Base-by-base conservation (phyloP, 345 rosid species). In the Lagerstroemia speciosa region DNA sequence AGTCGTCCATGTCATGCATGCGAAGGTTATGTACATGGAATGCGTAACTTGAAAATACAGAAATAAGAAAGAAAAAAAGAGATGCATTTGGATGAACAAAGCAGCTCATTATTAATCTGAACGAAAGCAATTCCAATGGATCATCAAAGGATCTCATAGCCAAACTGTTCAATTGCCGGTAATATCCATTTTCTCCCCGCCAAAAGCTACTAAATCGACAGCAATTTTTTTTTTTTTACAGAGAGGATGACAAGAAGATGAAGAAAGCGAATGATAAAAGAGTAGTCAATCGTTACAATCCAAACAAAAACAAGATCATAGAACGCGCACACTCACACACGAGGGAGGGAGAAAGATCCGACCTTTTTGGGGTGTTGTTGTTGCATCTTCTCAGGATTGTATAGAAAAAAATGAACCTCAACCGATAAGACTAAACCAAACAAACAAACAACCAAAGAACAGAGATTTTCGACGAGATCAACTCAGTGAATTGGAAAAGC, bases 321-420 rank as follows among this genome's bases (percentile, higher is more conserved):
- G 60, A 24, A 53, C 14, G 60, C 29, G 29, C 11, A 10, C 26
- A 24, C 3, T n/a, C n/a, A 24, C 3, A 53, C n/a, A 24, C 2
- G 60, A 22, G 29, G 60, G 14, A 3, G 6, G 30, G 12, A 24
- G 30, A 53, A 53, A n/a, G 60, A 24, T 8, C 29, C 60, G 24
- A 75, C 78, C 78, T 75, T 75, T 48, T 71, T 75, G 11, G 64
- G 63, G 40, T 75, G 74, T 30, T 71, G 64, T 50, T 67, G 71
- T 67, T 67, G 78, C 78, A 75, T 75, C 58, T 70, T 75, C 24
- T 32, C 62, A 31, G 66, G 26, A 17, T 20, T 31, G 9, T 12
- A n/a, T n/a, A 36, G 55, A 22, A 62, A 37, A 32, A 12, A 62
- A 62, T 10, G 27, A 38, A 37, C 70, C 65, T 67, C 62, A 66